Evolutionary conservation across 441 rosid species (phyloP).

Genomic region (Jatropha podagrica): DNA sequence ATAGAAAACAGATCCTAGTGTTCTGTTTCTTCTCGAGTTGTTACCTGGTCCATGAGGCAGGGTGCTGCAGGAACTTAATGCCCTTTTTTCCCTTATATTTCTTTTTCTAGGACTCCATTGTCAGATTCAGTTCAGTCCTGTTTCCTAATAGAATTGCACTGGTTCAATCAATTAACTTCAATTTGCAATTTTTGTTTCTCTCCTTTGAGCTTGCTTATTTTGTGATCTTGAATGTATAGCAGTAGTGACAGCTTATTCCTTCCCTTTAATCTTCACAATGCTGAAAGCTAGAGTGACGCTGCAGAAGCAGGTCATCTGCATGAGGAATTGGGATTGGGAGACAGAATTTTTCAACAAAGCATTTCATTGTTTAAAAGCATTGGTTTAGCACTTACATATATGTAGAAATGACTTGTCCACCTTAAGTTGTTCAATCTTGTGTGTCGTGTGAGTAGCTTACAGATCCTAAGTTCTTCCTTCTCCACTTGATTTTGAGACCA

Average conservation of each 20-base stretch:
- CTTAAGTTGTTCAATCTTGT: not conserved
- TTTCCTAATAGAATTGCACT: too few species aligned
- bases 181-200: not conserved
- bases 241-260: too few species aligned
- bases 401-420: not conserved
- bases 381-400: not conserved
- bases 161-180: not conserved
- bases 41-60: not conserved
- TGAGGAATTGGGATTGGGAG: too few species aligned
- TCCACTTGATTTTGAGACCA: not conserved
- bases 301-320: too few species aligned
- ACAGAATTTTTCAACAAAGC: not conserved
- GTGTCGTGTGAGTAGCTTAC: not conserved
- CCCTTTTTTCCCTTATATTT: too few species aligned
- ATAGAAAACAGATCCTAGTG: too few species aligned
- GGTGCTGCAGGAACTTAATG: not conserved
- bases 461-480: not conserved
- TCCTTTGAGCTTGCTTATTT: too few species aligned
- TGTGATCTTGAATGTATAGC: too few species aligned
- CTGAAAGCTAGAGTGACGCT: too few species aligned
- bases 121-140: not conserved
- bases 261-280: too few species aligned
- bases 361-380: not conserved
- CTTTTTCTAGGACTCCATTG: too few species aligned
- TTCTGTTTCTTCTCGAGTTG: not conserved